Evolutionary conservation across 164 flowering plant genomes (phyloP).

Genomic region (Liquidambar formosana): DNA sequence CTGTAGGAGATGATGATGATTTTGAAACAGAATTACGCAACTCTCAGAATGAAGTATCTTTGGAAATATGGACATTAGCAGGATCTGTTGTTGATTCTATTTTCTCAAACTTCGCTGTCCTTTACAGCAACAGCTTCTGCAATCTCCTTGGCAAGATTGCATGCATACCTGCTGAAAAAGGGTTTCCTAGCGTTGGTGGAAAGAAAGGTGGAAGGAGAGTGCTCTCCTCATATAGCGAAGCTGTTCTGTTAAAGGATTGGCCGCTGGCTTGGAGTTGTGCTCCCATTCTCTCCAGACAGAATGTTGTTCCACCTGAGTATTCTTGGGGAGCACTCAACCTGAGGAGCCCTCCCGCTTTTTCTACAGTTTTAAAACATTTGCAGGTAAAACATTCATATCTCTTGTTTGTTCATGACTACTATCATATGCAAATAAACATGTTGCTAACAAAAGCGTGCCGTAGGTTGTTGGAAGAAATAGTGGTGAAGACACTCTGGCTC

Average conservation of each 20-base stretch:
- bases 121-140: conserved; percentile 86
- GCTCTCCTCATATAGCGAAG: conserved; percentile 77
- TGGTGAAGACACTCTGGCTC: conserved; percentile 95
- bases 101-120: conserved; percentile 77
- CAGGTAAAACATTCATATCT: conserved; percentile 46
- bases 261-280: conserved; percentile 92
- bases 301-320: conserved; percentile 83
- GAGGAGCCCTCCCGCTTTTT: conserved; percentile 83
- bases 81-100: conserved; percentile 71
- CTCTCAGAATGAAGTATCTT: conserved; percentile 55
- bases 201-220: conserved; percentile 79
- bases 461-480: conserved; percentile 83
- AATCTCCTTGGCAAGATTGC: conserved; percentile 72
- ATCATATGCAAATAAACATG: neutral
- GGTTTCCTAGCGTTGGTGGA: conserved; percentile 72
- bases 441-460: neutral
- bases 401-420: neutral
- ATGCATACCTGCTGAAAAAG: conserved; percentile 85
- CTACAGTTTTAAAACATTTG: conserved; percentile 78
- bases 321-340: conserved; percentile 90
- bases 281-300: conserved; percentile 72
- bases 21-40: conserved; percentile 45
- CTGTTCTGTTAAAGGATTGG: conserved; percentile 88
- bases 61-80: conserved; percentile 77
- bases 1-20: conserved; percentile 39